Evolutionary conservation across 176 grass and related monocot genomes (phyloP).

Genomic region (Phoenix dactylifera): DNA sequence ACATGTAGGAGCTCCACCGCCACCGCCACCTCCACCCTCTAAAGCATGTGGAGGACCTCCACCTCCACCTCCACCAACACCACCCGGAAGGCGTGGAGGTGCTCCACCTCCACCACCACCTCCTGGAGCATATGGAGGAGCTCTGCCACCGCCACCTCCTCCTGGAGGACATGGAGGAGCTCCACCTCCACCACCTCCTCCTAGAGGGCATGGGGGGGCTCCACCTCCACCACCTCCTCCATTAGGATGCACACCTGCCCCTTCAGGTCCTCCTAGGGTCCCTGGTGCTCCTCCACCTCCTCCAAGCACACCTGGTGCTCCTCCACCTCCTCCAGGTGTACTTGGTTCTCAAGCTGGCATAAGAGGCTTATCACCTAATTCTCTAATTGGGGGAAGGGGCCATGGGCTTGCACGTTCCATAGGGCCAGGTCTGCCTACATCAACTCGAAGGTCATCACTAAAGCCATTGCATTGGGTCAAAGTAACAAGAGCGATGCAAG

Average conservation of each 20-base stretch:
- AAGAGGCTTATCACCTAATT: constrained; percentile 32
- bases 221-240: background rate
- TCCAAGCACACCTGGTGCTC: constrained; percentile 32
- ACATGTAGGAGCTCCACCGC: constrained; percentile 9
- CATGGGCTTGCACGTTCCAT: constrained; percentile 39
- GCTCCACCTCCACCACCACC: background rate
- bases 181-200: constrained; percentile 36
- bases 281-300: constrained; percentile 40
- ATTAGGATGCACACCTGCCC: constrained; percentile 2
- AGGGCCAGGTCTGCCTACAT: constrained; percentile 24
- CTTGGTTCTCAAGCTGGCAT: constrained; percentile 21
- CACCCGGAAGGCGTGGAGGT: background rate
- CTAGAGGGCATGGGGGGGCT: constrained; percentile 28
- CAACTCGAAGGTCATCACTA: constrained; percentile 48
- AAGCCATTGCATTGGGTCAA: constrained; percentile 94
- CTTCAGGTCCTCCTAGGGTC: constrained; percentile 7
- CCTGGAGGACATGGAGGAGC: constrained; percentile 16
- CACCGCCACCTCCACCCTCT: background rate
- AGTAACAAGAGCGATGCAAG: constrained; percentile 83
- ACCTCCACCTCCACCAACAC: background rate
- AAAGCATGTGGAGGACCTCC: background rate
- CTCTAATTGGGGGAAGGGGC: constrained; percentile 54
- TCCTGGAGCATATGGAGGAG: background rate
- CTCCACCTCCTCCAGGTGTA: constrained; percentile 44
- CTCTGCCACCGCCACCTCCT: constrained; percentile 40